Base-by-base conservation (phyloP, 768 basidiomycete genomes). In the Auricularia heimuer region DNA sequence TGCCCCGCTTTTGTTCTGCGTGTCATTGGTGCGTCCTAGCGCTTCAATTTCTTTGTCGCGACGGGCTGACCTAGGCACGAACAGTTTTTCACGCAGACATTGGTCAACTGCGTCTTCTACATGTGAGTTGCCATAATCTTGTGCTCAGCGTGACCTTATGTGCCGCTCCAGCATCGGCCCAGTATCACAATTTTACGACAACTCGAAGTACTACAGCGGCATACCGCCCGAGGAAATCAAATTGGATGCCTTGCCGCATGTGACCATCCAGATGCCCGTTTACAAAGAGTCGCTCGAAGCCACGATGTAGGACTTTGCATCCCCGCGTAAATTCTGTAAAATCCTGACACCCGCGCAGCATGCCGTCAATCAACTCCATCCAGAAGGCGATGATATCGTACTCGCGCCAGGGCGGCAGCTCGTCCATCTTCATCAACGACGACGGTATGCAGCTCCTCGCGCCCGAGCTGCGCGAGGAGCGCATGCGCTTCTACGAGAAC, bases 381-480 rank as follows among this genome's bases (percentile, higher is more conserved):
- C 76, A 76, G 67, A 69, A 69, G 63, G 76, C 76, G 10, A 75
- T 76, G 66, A 72, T 73, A n/a, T 75, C 75, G 61, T 75, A 77
- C 67, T 77, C 77, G 61, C 72, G 76, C 8, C 77, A 86, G 68
- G 85, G 85, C n/a, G 85, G 85, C 2, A 80, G 80, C 0, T 82
- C 81, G 62, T 79, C 78, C n/a, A 84, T 86, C 67, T 77, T 86
- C 67, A 75, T 86, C 62, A 85, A 83, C 66, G 85, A 87, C 65
- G 85, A 87, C 67, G 85, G 85, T 66, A 72, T 86, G 67, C 67
- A 74, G 68, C 66, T 73, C 7, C 63, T 75, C 12, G 68, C 68
- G 36, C 64, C 70, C 24, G 67, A 67, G 12, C 74, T 75, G 34
- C 70, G 68, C 35, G 71, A 71, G 3, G 65, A 64, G 6, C 70